A percentile compares a stretch with the other conserved stretches of the same genome.
Evolutionary conservation across 2,329 filamentous ascomycete species (phyloP).

Genomic region (Gliomastix tumulicola): DNA sequence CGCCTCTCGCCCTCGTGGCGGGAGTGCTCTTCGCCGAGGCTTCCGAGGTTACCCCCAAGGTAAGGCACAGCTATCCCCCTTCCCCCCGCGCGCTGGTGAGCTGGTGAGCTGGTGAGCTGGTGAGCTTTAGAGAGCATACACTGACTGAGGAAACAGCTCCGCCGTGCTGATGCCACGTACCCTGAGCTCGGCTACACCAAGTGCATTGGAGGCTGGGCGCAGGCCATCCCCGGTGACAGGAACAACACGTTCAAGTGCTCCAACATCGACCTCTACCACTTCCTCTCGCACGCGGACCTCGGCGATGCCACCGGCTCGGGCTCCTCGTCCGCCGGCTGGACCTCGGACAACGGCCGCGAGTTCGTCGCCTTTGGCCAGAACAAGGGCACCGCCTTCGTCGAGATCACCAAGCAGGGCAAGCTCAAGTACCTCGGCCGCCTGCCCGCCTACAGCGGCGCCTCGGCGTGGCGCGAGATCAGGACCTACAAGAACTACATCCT

Average conservation of each 20-base stretch:
- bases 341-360: slow-evolving; percentile 23
- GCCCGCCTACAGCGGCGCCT: slow-evolving; percentile 5
- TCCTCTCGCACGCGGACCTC: slow-evolving; percentile 42
- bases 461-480: slow-evolving; percentile 26
- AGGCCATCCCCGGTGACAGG: slow-evolving; percentile 11
- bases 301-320: slow-evolving; percentile 21
- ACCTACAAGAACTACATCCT: slow-evolving; percentile 22
- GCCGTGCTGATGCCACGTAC: slow-evolving; percentile 13
- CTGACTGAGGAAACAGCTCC: too few relatives aligned
- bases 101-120: too few relatives aligned
- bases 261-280: slow-evolving; percentile 43
- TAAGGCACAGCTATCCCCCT: too few relatives aligned
- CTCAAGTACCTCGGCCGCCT: slow-evolving; percentile 34
- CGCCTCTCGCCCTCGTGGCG: too few relatives aligned
- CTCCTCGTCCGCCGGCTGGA: slow-evolving; percentile 32
- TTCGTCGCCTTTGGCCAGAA: slow-evolving; percentile 11
- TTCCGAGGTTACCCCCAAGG: too few relatives aligned
- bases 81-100: too few relatives aligned
- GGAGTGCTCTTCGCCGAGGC: too few relatives aligned
- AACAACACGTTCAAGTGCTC: slow-evolving; percentile 14
- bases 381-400: slow-evolving; percentile 36
- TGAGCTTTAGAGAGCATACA: slow-evolving; percentile 12
- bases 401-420: slow-evolving; percentile 30
- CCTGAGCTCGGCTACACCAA: slow-evolving; percentile 14
- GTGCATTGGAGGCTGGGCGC: slow-evolving; percentile 12